These are phyloP conservation scores for Calonectria honghensis DNA, from an alignment of 2,329 filamentous ascomycete species.

Conservation along the genomic window DNA sequence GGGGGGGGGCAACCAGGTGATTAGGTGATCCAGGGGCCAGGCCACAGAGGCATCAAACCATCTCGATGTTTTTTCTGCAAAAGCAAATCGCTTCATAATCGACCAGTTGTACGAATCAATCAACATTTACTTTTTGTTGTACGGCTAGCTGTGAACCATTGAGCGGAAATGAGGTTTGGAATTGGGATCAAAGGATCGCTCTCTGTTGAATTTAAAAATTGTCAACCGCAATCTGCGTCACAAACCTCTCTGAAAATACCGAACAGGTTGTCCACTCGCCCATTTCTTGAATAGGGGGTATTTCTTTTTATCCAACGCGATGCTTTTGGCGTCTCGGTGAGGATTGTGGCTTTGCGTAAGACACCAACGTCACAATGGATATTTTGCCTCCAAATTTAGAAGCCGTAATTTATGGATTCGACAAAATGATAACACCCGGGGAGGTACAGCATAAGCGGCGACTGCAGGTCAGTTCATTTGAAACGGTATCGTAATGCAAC, in stretches of 20 bases:
- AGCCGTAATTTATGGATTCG: background rate
- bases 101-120: background rate
- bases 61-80: background rate
- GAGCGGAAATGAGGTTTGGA: background rate
- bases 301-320: background rate
- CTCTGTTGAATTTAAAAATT: background rate
- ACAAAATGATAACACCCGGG: background rate
- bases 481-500: background rate
- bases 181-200: background rate
- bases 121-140: background rate
- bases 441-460: background rate
- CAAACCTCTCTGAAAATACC: background rate
- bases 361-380: background rate
- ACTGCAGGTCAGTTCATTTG: background rate
- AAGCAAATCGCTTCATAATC: background rate
- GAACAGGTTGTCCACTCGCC: background rate
- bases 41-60: background rate
- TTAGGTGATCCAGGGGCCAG: no score
- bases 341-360: background rate
- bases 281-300: background rate
- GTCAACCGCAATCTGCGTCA: background rate
- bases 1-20: no score
- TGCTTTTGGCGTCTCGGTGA: background rate
- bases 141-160: background rate
- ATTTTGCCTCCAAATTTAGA: background rate